Evolutionary conservation across 1,284 basidiomycete genomes (phyloP).

Genomic region (Ganoderma multipileum): DNA sequence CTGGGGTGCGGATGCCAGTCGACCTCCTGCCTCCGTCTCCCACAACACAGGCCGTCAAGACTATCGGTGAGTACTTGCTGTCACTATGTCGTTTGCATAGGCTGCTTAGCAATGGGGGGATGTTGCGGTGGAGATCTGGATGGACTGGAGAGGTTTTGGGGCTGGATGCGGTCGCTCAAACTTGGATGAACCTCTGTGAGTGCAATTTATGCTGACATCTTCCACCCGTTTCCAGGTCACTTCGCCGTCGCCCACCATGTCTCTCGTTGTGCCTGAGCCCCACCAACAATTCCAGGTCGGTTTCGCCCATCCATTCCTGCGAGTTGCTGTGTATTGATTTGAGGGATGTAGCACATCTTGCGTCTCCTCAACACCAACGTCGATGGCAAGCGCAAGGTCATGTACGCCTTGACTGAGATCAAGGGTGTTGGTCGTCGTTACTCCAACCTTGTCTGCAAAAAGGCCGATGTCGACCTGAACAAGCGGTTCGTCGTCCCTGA

Average conservation of each 20-base stretch:
- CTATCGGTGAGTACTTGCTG: slow-evolving; percentile 28
- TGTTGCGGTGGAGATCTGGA: neutral
- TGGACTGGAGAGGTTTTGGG: slow-evolving; percentile 5
- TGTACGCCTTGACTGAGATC: slow-evolving; percentile 98
- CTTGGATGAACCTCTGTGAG: slow-evolving; percentile 31
- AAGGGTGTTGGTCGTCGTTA: slow-evolving; percentile 99
- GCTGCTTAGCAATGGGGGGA: neutral
- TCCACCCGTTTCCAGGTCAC: slow-evolving; percentile 19
- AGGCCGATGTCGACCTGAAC: slow-evolving; percentile 98
- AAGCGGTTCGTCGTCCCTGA: slow-evolving; percentile 82
- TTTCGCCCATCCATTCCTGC: neutral
- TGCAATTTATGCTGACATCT: slow-evolving; percentile 25
- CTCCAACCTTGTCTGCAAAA: slow-evolving; percentile 99
- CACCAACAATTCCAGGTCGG: slow-evolving; percentile 92
- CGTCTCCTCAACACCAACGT: slow-evolving; percentile 99
- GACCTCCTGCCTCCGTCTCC: slow-evolving; percentile 21
- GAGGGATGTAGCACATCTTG: slow-evolving; percentile 80
- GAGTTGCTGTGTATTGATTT: slow-evolving; percentile 3
- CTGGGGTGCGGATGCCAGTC: slow-evolving; percentile 12
- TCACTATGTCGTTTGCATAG: slow-evolving; percentile 13
- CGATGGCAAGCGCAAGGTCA: slow-evolving; percentile 98
- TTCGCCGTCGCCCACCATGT: slow-evolving; percentile 61
- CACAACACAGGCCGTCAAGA: slow-evolving; percentile 33
- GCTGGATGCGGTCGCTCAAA: slow-evolving; percentile 24
- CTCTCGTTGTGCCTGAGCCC: slow-evolving; percentile 91